Base-by-base conservation (phyloP, 768 basidiomycete species). In the Leccinum boreale region DNA sequence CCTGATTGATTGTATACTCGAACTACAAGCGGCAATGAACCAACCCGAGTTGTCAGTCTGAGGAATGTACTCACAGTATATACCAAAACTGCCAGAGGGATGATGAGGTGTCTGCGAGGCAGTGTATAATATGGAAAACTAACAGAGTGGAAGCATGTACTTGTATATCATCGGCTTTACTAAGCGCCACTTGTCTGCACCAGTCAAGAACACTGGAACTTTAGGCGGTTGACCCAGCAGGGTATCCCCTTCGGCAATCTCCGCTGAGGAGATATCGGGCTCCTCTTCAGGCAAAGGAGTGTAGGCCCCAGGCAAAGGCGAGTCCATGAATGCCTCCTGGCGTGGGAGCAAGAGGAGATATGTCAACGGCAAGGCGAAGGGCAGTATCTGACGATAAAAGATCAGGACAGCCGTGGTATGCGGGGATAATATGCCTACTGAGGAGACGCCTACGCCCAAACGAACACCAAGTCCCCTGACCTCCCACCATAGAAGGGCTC, bases 401-500 rank as follows among this genome's bases (percentile, higher is more conserved):
- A 52, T 29, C 48, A 8, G 10, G 47, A 66, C 45, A 52, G 33
- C 50, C 31, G 8, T 49, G 5, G 17, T 36, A 21, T 4, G 52
- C 44, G 7, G 17, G 42, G n/a, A 19, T 19, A 14, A 28, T 5
- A 10, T 19, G 69, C 89, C 36, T 67, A 92, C 92, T 14, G 91
- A 82, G 10, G 91, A 93, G 21, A 96, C 66, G 2, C 92, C 90
- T 23, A 98, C 85, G 1, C 94, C 97, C 11, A 77, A 65, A 46
- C 85, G 81, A 5, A 99, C 92, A 21, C 97, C 96, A 0, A 96
- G 73, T 2, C 84, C 83, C 19, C 97, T 79, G 4, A 98, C 75
- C 61, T 93, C 80, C 96, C 96, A 98, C 97, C 97, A 98, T 12
- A 97, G 67, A 39, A 90, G 89, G 0, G 96, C 94, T 7, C 96